Evolutionary conservation across 2,329 filamentous ascomycete species (phyloP), one percentile per base, ranked within the genome.

Genomic region (Colletotrichum liaoningense): DNA sequence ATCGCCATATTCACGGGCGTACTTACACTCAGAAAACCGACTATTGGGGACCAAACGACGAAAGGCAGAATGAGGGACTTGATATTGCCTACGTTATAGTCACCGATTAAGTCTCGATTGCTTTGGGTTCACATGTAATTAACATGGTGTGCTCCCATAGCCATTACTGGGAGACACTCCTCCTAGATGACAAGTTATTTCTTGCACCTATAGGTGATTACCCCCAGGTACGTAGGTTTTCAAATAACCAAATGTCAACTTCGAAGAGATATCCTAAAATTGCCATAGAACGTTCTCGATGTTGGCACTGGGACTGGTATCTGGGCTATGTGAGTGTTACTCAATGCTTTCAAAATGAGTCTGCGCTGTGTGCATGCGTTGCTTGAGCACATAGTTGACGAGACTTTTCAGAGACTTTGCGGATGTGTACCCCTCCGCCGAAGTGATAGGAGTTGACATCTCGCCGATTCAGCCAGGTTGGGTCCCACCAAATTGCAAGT

Each of bases 401-500:
- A 33, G 30, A 33, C 11, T 4, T 35, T 12, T 4, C 1, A 91
- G 91, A 67, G 89, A 90, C 73, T 79, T 83, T 66, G 79, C 83
- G 75, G 79, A 88, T 60, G 70, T 83, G 2, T 86, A 86, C 42
- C 86, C 87, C 11, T 78, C 82, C 66, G 84, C 78, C 66, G 82
- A 78, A 79, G 85, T 81, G 0, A 82, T 84, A 35, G 89, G 88
- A 35, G 88, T 87, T 2, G 89, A 91, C 76, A 83, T 91, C 11
- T 89, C 86, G 3, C 87, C 89, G 0, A 88, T 89, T 12, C 89
- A 91, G 72, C 89, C 89, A 2, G 80, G 81, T 5, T 88, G 83
- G 80, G 86, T 92, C 0, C 90, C 91, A 0, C 84, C 86, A 19
- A 93, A 93, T 76, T 89, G 91, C 66, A 87, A 88, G 73, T 93